Base-by-base conservation (phyloP, 2,329 filamentous ascomycete species). In the Neopestalotiopsis sp. region DNA sequence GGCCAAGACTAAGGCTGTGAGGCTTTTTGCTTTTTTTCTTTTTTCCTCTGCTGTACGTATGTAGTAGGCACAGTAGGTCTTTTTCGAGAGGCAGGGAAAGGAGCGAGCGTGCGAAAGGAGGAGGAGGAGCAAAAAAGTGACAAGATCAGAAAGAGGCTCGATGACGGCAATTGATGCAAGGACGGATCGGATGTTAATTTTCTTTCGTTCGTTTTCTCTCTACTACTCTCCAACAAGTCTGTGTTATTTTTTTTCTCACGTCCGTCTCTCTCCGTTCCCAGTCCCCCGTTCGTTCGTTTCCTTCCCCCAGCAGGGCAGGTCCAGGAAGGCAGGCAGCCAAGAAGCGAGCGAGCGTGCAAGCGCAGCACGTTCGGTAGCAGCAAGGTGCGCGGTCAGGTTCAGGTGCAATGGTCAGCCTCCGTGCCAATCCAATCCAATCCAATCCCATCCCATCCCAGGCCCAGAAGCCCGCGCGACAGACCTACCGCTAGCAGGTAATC, bases 181-280 rank as follows among this genome's bases (percentile, higher is more conserved):
- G 32, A 42, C 45, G 30, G 64, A 60, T 67, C 65, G 65, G 65
- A 67, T 67, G 65, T 67, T 67, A 67, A 28, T 67, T 67, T 67
- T 45, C 56, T 60, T 60, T 32, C 20, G n/a, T 63, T 24, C 34
- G 24, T 34, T 52, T 40, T 49, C 28, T 45, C 9, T 34, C 28
- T 38, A 24, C 20, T 32, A 58, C 20, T n/a, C 49, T n/a, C 24
- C 24, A 28, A 28, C 24, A 28, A 28, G 24, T n/a, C 17, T 56
- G 24, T n/a, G 9, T n/a, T 56, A 7, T n/a, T n/a, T 24, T 24
- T 56, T 24, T 24, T 14, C 24, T 24, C 24, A n/a, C 17, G 17
- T 56, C 49, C 49, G 17, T 56, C 49, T 56, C 49, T 56, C 14
- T 56, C 49, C 6, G 5, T 56, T 20, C 30, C 57, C 2, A 7